These are phyloP conservation scores for Cubamyces sp. DNA, from an alignment of 768 basidiomycete species.

Conservation along the genomic window DNA sequence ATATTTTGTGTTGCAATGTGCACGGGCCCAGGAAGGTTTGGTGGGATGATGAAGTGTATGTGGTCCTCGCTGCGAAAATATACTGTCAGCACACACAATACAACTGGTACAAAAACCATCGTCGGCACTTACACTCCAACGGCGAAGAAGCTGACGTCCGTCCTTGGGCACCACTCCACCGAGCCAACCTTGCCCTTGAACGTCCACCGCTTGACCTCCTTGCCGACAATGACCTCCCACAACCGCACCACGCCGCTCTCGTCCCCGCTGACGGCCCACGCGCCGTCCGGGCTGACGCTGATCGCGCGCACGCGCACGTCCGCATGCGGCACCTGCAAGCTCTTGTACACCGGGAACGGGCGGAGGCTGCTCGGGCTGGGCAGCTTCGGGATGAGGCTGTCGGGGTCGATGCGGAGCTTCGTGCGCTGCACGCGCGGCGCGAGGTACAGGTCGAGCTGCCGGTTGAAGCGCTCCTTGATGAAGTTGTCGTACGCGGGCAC, in stretches of 20 bases:
- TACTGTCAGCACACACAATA: not conserved
- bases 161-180: constrained; percentile 92
- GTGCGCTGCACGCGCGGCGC: constrained; percentile 88
- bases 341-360: constrained; percentile 91
- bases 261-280: constrained; percentile 91
- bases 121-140: constrained; percentile 70
- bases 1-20: constrained; percentile 62
- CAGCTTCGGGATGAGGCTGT: constrained; percentile 89
- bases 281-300: constrained; percentile 84
- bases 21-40: constrained; percentile 66
- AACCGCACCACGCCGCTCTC: constrained; percentile 85
- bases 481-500: constrained; percentile 93
- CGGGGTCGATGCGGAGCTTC: constrained; percentile 91
- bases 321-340: constrained; percentile 71
- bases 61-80: constrained; percentile 68
- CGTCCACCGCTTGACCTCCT: constrained; percentile 86
- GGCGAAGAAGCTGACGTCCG: constrained; percentile 77
- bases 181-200: constrained; percentile 80
- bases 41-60: constrained; percentile 80
- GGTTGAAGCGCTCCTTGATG: constrained; percentile 90
- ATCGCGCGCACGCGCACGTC: constrained; percentile 72
- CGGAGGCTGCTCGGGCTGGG: constrained; percentile 89
- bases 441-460: constrained; percentile 95
- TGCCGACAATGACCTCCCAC: constrained; percentile 92
- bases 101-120: not conserved